Percentiles rank a stretch among this genome's conserved stretches.
phyloP scores from a whole-genome alignment of 805 yeast genomes.

The Starmera quercuum region DNA sequence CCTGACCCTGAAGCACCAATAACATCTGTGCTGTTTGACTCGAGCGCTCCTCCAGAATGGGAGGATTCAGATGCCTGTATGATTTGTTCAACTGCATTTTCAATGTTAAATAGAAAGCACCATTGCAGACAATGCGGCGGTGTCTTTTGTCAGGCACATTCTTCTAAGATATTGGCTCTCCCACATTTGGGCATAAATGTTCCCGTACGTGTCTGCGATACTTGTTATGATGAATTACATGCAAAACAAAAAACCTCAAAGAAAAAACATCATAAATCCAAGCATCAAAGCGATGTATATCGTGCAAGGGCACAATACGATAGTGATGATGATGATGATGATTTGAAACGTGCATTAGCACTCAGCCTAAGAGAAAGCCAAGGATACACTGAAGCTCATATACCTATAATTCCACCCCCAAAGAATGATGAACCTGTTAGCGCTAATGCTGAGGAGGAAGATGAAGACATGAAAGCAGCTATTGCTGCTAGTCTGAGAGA shows the following conservation, averaged over 20 bases:
- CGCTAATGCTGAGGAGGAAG: slow-evolving; percentile 47
- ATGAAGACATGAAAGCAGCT: slow-evolving; percentile 88
- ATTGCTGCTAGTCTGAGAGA: slow-evolving; percentile 87
- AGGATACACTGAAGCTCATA: slow-evolving; percentile 22
- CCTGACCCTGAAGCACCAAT: slow-evolving; percentile 39
- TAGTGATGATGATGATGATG: slow-evolving; percentile 60
- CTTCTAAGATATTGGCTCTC: slow-evolving; percentile 62
- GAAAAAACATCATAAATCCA: slow-evolving; percentile 12
- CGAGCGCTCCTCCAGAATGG: slow-evolving; percentile 97
- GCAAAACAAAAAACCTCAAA: slow-evolving; percentile 25
- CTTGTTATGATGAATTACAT: slow-evolving; percentile 62
- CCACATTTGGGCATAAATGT: slow-evolving; percentile 82
- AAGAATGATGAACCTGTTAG: slow-evolving; percentile 6
- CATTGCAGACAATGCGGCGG: slow-evolving; percentile 98
- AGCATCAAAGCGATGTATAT: slow-evolving; percentile 17
- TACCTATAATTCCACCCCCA: slow-evolving; percentile 6
- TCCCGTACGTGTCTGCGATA: slow-evolving; percentile 91
- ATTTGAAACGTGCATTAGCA: slow-evolving; percentile 69
- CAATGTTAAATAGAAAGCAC: slow-evolving; percentile 83
- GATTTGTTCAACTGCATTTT: slow-evolving; percentile 78
- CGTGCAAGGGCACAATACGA: slow-evolving; percentile 17
- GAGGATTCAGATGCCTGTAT: slow-evolving; percentile 91
- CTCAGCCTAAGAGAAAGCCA: slow-evolving; percentile 58
- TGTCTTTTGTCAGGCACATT: slow-evolving; percentile 79
- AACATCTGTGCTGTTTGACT: slow-evolving; percentile 57